phyloP scores from a whole-genome alignment of 768 basidiomycete species.

The Termitomyces sp. region DNA sequence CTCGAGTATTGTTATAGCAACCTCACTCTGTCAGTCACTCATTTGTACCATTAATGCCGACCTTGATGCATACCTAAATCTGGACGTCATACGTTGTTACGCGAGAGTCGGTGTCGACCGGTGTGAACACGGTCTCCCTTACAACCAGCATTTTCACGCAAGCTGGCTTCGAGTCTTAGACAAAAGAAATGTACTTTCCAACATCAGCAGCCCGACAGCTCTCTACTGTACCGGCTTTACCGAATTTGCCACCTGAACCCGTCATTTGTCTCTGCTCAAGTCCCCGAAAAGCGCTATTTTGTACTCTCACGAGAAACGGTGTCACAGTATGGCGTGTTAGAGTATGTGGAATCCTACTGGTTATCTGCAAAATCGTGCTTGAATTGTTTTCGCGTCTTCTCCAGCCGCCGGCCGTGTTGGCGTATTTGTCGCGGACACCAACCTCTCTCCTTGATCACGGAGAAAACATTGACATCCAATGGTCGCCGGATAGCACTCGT shows the following conservation, averaged over 20 bases:
- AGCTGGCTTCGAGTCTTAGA: conserved; percentile 4
- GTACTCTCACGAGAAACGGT: conserved; percentile 64
- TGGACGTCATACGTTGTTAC: not conserved
- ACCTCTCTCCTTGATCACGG: conserved; percentile 81
- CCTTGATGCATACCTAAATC: not conserved
- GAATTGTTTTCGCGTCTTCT: not conserved
- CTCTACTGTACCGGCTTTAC: conserved; percentile 63
- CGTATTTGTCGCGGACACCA: conserved; percentile 70
- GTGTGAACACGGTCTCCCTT: conserved; percentile 7
- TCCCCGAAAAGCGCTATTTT: conserved; percentile 75
- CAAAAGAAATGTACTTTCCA: conserved; percentile 71
- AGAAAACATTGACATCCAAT: conserved; percentile 66
- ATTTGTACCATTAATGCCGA: conserved; percentile 6
- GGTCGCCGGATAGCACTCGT: conserved; percentile 78
- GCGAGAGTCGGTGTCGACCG: not conserved
- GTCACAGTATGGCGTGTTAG: conserved; percentile 79
- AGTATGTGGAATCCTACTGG: conserved; percentile 35
- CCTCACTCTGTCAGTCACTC: not conserved
- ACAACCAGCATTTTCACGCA: not conserved
- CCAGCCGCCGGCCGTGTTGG: conserved; percentile 69
- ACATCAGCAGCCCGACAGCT: conserved; percentile 74
- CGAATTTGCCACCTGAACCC: conserved; percentile 53
- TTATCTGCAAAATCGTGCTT: not conserved
- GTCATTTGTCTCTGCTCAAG: conserved; percentile 58
- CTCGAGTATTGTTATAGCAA: conserved; percentile 3